Conservation (phyloP, 768 basidiomycete genomes). For the Collybia sordida region DNA sequence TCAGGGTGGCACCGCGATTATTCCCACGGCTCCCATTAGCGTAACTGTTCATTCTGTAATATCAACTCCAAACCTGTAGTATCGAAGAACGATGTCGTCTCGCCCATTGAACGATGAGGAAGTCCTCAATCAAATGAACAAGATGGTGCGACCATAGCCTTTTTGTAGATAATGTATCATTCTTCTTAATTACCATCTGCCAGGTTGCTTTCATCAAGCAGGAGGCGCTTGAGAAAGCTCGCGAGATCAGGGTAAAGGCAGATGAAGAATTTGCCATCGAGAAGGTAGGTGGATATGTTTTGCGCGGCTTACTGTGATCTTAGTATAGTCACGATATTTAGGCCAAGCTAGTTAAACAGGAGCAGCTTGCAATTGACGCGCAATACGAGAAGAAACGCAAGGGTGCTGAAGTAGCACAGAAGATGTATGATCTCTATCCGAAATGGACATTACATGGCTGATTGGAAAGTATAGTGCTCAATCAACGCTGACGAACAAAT, state of each 20-base stretch:
- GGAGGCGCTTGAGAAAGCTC: conserved; percentile 95
- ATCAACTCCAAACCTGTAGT: not conserved
- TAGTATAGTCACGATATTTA: conserved; percentile 24
- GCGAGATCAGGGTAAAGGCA: conserved; percentile 96
- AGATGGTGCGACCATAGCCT: conserved; percentile 70
- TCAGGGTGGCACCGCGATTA: not conserved
- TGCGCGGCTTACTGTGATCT: not conserved
- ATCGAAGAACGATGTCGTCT: conserved; percentile 52
- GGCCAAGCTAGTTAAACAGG: conserved; percentile 97
- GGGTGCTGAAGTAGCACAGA: conserved; percentile 89
- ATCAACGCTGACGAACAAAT: conserved; percentile 95
- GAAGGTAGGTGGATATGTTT: conserved; percentile 53
- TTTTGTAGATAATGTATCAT: conserved; percentile 2
- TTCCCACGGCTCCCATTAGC: too few relatives aligned
- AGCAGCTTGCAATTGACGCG: conserved; percentile 91
- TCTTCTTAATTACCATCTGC: conserved; percentile 6
- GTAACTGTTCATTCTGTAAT: not conserved
- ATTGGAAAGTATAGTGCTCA: conserved; percentile 61
- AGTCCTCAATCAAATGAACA: conserved; percentile 95
- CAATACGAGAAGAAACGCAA: conserved; percentile 96
- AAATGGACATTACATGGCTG: conserved; percentile 1
- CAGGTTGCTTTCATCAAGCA: conserved; percentile 99
- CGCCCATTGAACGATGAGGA: conserved; percentile 92
- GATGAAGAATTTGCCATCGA: conserved; percentile 99
- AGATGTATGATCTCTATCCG: conserved; percentile 66